phyloP scores from a whole-genome alignment of 768 basidiomycete genomes.

The Hericium rajendrae region DNA sequence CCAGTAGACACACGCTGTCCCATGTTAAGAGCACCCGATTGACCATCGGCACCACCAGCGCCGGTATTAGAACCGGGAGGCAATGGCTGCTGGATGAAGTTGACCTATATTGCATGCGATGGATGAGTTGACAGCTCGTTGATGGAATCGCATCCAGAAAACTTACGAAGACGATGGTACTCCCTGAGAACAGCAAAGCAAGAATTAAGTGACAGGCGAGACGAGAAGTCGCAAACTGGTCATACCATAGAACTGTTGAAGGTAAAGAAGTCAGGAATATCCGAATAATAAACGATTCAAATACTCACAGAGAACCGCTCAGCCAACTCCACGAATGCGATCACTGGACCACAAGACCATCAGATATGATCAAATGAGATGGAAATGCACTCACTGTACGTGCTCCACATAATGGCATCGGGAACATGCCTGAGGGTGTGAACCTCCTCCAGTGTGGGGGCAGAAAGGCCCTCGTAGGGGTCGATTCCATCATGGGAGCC shows the following conservation, averaged over 20 bases:
- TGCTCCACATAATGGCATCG: slow-evolving; percentile 15
- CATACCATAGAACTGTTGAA: slow-evolving; percentile 10
- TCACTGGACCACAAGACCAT: slow-evolving; percentile 4
- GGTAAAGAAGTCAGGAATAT: neutral
- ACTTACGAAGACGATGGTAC: slow-evolving; percentile 9
- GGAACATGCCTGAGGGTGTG: slow-evolving; percentile 16
- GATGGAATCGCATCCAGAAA: neutral
- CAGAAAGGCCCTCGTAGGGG: slow-evolving; percentile 5
- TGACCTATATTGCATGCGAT: slow-evolving; percentile 7
- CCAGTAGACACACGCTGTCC: slow-evolving; percentile 16
- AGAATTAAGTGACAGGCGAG: neutral
- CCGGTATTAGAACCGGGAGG: slow-evolving; percentile 17
- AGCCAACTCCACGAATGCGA: slow-evolving; percentile 20
- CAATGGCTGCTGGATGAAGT: slow-evolving; percentile 21
- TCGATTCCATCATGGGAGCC: neutral
- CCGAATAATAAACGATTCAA: neutral
- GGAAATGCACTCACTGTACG: slow-evolving; percentile 4
- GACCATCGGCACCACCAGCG: slow-evolving; percentile 12
- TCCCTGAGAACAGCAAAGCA: slow-evolving; percentile 4
- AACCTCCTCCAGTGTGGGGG: slow-evolving; percentile 17
- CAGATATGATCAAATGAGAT: neutral
- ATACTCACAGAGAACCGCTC: slow-evolving; percentile 21
- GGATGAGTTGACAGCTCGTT: neutral
- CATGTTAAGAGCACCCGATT: slow-evolving; percentile 17
- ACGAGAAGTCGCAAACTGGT: neutral